phyloP scores from a whole-genome alignment of 176 grass and related monocot species.

The Panicum miliaceum region DNA sequence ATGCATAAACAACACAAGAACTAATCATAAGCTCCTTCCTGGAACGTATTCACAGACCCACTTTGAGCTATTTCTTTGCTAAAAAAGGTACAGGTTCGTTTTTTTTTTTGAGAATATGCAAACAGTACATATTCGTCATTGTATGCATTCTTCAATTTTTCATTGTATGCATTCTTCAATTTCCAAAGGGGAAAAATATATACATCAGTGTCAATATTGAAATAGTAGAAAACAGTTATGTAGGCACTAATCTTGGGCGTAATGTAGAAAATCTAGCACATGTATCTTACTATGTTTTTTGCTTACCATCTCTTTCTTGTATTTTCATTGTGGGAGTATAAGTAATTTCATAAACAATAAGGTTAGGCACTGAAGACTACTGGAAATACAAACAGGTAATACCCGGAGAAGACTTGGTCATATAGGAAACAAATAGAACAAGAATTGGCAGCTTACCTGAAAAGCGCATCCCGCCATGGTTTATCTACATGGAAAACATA shows the following conservation, averaged over 20 bases:
- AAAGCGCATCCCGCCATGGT: constrained; percentile 90
- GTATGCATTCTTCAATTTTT: background rate
- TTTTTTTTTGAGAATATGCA: no score
- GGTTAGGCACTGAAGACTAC: no score
- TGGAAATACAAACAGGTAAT: background rate
- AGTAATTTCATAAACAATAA: background rate
- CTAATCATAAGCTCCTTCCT: no score
- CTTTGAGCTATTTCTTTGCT: background rate
- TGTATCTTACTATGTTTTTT: constrained; percentile 4
- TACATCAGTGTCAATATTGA: background rate
- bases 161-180: background rate
- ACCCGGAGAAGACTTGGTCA: background rate
- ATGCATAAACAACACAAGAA: background rate
- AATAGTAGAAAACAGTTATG: constrained; percentile 11
- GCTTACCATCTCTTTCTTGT: background rate
- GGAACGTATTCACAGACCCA: background rate
- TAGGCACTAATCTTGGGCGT: background rate
- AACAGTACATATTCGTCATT: background rate
- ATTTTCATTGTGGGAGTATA: background rate
- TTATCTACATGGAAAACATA: constrained; percentile 95
- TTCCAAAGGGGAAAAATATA: background rate
- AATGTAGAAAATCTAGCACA: background rate
- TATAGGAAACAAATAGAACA: constrained; percentile 36
- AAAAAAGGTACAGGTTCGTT: background rate
- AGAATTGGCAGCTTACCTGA: constrained; percentile 62